A percentile compares a stretch with the other conserved stretches of the same genome.
phyloP scores from a whole-genome alignment of 257 asterid genomes.

The Solanum chaucha region DNA sequence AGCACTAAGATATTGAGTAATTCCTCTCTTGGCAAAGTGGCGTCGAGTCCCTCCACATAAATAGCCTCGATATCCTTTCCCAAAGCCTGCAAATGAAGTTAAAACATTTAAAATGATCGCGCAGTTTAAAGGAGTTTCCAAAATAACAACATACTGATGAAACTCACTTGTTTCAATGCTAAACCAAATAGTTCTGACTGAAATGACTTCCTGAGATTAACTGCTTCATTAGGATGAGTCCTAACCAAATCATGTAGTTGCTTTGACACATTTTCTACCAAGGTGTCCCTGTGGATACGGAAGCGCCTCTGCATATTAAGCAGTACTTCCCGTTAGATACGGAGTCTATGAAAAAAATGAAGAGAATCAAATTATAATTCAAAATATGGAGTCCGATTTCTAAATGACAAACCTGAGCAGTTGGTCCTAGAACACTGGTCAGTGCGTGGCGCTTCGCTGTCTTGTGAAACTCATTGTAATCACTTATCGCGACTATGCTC shows the following conservation, averaged over 20 bases:
- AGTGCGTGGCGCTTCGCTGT: too few species aligned
- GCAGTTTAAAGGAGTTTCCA: neutral
- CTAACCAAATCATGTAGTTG: slow-evolving; percentile 28
- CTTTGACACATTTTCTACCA: slow-evolving; percentile 32
- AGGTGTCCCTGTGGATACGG: too few species aligned
- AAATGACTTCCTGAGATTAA: slow-evolving; percentile 55
- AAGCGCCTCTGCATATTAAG: too few species aligned
- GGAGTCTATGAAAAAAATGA: too few species aligned
- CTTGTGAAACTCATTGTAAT: too few species aligned
- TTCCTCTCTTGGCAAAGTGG: slow-evolving; percentile 36
- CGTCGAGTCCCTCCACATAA: slow-evolving; percentile 48
- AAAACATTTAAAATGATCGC: neutral
- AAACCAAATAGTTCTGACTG: slow-evolving; percentile 68
- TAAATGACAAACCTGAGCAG: too few species aligned
- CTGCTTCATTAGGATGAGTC: slow-evolving; percentile 36
- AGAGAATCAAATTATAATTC: too few species aligned
- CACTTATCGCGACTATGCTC: too few species aligned
- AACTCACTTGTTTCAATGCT: slow-evolving; percentile 59
- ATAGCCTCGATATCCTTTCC: slow-evolving; percentile 59
- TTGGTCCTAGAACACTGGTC: too few species aligned
- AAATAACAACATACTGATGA: neutral
- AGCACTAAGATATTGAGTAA: slow-evolving; percentile 51
- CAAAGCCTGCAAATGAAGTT: slow-evolving; percentile 29
- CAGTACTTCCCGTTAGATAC: too few species aligned
- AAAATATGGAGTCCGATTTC: too few species aligned